phyloP scores from a whole-genome alignment of 257 asterid genomes.

The Solanum dulcamara region DNA sequence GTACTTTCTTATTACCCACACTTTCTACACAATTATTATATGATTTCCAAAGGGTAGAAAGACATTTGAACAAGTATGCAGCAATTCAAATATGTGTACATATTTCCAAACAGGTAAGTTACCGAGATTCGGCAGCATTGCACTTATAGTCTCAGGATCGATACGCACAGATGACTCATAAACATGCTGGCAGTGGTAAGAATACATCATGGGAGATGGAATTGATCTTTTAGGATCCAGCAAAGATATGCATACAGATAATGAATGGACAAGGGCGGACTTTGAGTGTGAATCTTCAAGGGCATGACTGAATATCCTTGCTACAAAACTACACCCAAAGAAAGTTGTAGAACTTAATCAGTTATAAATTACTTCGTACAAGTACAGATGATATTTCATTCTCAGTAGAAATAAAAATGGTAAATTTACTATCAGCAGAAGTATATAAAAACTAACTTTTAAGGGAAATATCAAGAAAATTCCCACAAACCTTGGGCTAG shows the following conservation, averaged over 20 bases:
- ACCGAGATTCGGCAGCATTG: conserved; percentile 98
- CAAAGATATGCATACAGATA: conserved; percentile 82
- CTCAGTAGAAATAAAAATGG: neutral
- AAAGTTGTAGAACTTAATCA: conserved; percentile 1
- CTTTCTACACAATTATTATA: neutral
- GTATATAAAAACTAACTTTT: neutral
- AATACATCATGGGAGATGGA: conserved; percentile 58
- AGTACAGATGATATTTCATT: neutral
- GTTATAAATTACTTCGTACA: neutral
- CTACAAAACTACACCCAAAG: conserved; percentile 60
- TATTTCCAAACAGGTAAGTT: neutral
- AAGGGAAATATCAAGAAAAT: conserved; percentile 1
- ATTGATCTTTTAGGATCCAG: conserved; percentile 89
- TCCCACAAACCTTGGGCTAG: conserved; percentile 71
- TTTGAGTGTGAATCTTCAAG: conserved; percentile 72
- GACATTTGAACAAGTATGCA: neutral
- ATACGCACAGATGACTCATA: conserved; percentile 65
- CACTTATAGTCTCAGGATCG: conserved; percentile 79
- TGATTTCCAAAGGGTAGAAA: neutral
- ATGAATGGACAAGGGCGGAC: conserved; percentile 78
- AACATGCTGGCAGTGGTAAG: conserved; percentile 69
- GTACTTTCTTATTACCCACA: neutral
- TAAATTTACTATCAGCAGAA: neutral
- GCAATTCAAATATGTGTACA: neutral
- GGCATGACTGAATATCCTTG: conserved; percentile 79